These are phyloP conservation scores for Candida ascalaphidarum DNA, from an alignment of 805 yeast species.

Conservation along the genomic window DNA sequence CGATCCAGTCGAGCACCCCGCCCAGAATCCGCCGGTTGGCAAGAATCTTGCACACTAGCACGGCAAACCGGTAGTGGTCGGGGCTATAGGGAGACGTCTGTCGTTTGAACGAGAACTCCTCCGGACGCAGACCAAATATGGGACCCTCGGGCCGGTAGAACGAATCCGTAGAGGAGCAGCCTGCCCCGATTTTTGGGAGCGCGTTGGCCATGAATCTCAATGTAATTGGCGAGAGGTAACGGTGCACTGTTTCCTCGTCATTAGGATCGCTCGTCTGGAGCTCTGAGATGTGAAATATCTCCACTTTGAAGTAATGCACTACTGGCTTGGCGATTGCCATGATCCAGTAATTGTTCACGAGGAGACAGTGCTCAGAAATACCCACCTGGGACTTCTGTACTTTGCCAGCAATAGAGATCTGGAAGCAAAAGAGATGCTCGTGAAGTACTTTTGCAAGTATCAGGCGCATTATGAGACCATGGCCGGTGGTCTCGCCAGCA, in stretches of 20 bases:
- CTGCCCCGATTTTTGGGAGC: too few species aligned
- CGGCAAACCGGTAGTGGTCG: constrained; percentile 6
- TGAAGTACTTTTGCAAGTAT: constrained; percentile 9
- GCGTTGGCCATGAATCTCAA: too few species aligned
- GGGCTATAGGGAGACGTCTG: constrained; percentile 2
- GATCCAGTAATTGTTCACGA: constrained; percentile 2
- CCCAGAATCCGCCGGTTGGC: too few species aligned
- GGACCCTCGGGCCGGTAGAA: too few species aligned
- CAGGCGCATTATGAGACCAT: constrained; percentile 8
- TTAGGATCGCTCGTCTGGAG: too few species aligned
- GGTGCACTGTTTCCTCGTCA: too few species aligned
- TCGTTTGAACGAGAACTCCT: too few species aligned
- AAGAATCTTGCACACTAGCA: constrained; percentile 5
- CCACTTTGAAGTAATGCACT: neutral
- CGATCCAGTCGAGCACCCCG: too few species aligned
- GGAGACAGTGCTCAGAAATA: constrained; percentile 5
- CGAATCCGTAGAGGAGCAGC: too few species aligned
- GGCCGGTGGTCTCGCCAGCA: constrained; percentile 11
- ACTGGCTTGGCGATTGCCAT: neutral
- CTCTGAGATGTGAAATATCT: neutral
- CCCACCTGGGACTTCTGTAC: neutral
- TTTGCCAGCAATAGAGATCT: constrained; percentile 1
- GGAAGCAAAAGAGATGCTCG: constrained; percentile 6
- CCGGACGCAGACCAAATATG: too few species aligned
- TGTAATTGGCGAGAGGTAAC: too few species aligned